Conservation (phyloP, 148 eudicot genomes). For the Heliamphora exappendiculata region DNA sequence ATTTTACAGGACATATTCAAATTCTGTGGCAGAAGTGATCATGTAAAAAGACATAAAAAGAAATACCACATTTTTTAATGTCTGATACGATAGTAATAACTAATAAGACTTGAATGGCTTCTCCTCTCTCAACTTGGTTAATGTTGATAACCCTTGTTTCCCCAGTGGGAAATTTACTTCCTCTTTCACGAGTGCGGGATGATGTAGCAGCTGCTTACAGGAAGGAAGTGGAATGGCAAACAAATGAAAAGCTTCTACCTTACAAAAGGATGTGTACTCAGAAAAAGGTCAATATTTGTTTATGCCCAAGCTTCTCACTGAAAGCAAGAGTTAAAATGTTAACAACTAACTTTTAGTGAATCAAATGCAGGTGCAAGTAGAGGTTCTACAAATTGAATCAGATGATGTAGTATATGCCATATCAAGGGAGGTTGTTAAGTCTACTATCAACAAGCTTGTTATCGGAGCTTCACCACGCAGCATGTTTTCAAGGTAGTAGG, state of each 20-base stretch:
- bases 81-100: not conserved
- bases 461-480: slow-evolving; percentile 73
- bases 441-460: slow-evolving; percentile 53
- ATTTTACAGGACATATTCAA: not conserved
- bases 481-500: slow-evolving; percentile 65
- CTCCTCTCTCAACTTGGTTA: not conserved
- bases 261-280: slow-evolving; percentile 38
- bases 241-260: slow-evolving; percentile 55
- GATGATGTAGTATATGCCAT: slow-evolving; percentile 42
- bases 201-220: slow-evolving; percentile 63
- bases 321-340: not conserved
- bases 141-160: too few species aligned
- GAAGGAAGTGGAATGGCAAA: slow-evolving; percentile 75
- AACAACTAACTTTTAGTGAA: slow-evolving; percentile 8
- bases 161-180: slow-evolving; percentile 72
- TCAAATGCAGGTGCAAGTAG: slow-evolving; percentile 37
- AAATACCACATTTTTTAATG: not conserved
- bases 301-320: not conserved
- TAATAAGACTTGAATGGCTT: not conserved
- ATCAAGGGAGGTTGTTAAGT: not conserved
- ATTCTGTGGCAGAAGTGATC: not conserved
- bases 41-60: not conserved
- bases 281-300: slow-evolving; percentile 33
- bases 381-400: slow-evolving; percentile 55
- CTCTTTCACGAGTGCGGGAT: slow-evolving; percentile 65